Conservation (phyloP, 768 basidiomycete species). For the Lactarius hatsudake region DNA sequence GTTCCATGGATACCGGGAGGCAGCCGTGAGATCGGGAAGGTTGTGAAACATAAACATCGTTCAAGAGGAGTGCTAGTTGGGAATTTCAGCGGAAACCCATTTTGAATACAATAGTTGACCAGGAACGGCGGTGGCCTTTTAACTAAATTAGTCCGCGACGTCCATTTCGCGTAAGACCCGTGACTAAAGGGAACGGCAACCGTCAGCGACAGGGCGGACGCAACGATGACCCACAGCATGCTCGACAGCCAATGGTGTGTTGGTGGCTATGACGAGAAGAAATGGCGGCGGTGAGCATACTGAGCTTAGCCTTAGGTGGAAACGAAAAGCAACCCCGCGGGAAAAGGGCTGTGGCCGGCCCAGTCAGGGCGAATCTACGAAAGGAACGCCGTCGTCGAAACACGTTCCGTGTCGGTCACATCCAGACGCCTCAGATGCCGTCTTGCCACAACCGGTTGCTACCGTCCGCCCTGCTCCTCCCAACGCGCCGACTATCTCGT, state of each 20-base stretch:
- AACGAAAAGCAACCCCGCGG: constrained; percentile 5
- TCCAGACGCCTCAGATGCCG: constrained; percentile 47
- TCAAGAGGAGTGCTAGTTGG: constrained; percentile 5
- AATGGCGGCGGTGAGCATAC: constrained; percentile 2
- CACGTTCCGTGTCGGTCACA: constrained; percentile 77
- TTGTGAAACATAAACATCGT: constrained; percentile 2
- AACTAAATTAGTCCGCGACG: constrained; percentile 5
- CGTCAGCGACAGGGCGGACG: background rate
- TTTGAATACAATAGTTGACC: constrained; percentile 19
- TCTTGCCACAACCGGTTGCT: constrained; percentile 51
- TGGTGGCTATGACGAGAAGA: background rate
- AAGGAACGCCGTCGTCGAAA: constrained; percentile 55
- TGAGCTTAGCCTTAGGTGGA: background rate
- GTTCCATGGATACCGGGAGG: constrained; percentile 19
- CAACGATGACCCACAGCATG: constrained; percentile 6
- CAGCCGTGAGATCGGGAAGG: constrained; percentile 17
- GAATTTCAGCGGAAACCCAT: constrained; percentile 8
- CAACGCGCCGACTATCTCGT: constrained; percentile 40
- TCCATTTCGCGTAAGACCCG: constrained; percentile 23
- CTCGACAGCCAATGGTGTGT: background rate
- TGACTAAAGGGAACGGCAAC: constrained; percentile 7
- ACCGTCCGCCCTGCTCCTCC: constrained; percentile 52
- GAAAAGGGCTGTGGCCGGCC: constrained; percentile 3
- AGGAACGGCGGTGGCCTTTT: constrained; percentile 17
- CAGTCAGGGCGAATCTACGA: constrained; percentile 35